phyloP scores from a whole-genome alignment of 2,329 filamentous ascomycete genomes.

The Penicillium capsulatum region DNA sequence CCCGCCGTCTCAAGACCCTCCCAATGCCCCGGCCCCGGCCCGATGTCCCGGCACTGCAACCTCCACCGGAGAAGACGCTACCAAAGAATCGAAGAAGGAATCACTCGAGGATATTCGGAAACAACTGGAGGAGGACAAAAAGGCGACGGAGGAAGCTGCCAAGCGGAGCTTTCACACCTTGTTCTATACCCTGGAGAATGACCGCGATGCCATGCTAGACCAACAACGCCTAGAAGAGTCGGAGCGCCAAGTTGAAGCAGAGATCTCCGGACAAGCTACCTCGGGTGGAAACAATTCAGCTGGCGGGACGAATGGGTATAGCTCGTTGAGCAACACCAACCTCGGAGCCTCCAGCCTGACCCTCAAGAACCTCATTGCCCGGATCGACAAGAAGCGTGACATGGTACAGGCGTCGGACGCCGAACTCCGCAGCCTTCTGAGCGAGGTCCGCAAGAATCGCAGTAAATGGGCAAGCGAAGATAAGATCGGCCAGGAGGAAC shows the following conservation, averaged over 20 bases:
- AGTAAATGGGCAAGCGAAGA: slow-evolving; percentile 99
- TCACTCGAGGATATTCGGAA: slow-evolving; percentile 85
- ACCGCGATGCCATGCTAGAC: slow-evolving; percentile 93
- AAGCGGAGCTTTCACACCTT: slow-evolving; percentile 87
- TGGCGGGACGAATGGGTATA: slow-evolving; percentile 64
- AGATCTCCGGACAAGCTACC: slow-evolving; percentile 67
- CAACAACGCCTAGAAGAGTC: slow-evolving; percentile 96
- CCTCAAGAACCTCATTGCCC: slow-evolving; percentile 91
- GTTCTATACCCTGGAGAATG: slow-evolving; percentile 93
- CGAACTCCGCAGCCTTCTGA: slow-evolving; percentile 87
- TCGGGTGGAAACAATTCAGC: slow-evolving; percentile 54
- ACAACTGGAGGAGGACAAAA: slow-evolving; percentile 86
- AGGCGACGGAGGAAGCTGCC: slow-evolving; percentile 81
- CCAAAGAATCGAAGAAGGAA: slow-evolving; percentile 56
- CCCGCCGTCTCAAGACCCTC: slow-evolving; percentile 52
- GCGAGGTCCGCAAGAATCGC: slow-evolving; percentile 93
- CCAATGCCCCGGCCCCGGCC: slow-evolving; percentile 65
- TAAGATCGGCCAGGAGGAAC: slow-evolving; percentile 92
- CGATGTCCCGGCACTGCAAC: slow-evolving; percentile 63
- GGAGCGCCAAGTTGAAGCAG: slow-evolving; percentile 90
- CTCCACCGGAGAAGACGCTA: slow-evolving; percentile 58
- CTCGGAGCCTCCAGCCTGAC: slow-evolving; percentile 93
- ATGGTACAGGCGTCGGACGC: slow-evolving; percentile 89
- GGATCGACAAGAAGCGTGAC: slow-evolving; percentile 88
- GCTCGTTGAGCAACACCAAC: slow-evolving; percentile 87